Percentiles rank a stretch among this genome's conserved stretches.
These are phyloP conservation scores for Haplosporangium sp. DNA, from an alignment of 371 early-diverging fungal genomes.

Conservation along the genomic window DNA sequence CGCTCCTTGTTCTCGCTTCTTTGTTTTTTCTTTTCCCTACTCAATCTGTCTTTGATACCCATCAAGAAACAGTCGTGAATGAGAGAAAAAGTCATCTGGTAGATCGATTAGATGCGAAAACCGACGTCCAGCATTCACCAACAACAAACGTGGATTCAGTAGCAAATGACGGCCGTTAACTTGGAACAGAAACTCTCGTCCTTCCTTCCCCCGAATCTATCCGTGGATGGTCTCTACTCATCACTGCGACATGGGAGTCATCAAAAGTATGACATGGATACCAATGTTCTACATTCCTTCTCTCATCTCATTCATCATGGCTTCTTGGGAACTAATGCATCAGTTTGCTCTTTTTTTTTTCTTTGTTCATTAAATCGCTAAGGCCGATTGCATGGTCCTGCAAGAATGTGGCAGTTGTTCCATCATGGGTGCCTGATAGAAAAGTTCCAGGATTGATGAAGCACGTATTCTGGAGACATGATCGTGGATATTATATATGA, in stretches of 20 bases:
- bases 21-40: too few relatives aligned
- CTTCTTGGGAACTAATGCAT: not conserved
- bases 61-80: too few relatives aligned
- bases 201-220: constrained; percentile 45
- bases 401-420: constrained; percentile 45
- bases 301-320: not conserved
- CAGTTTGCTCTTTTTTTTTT: not conserved
- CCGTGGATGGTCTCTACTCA: constrained; percentile 46
- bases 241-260: constrained; percentile 46
- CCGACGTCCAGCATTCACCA: too few relatives aligned
- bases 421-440: constrained; percentile 53
- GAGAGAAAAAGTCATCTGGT: not conserved
- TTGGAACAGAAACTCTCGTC: constrained; percentile 32
- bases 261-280: constrained; percentile 27
- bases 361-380: not conserved
- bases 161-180: constrained; percentile 17
- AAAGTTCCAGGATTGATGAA: constrained; percentile 51
- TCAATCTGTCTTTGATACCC: too few relatives aligned
- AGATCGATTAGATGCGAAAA: too few relatives aligned
- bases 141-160: too few relatives aligned
- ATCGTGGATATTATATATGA: not conserved
- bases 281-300: not conserved
- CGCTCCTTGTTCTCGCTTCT: too few relatives aligned
- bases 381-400: constrained; percentile 53
- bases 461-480: constrained; percentile 18